Percentiles rank a stretch among this genome's conserved stretches.
These are phyloP conservation scores for Pichia cactophila DNA, from an alignment of 1,139 yeast genomes.

Conservation along the genomic window DNA sequence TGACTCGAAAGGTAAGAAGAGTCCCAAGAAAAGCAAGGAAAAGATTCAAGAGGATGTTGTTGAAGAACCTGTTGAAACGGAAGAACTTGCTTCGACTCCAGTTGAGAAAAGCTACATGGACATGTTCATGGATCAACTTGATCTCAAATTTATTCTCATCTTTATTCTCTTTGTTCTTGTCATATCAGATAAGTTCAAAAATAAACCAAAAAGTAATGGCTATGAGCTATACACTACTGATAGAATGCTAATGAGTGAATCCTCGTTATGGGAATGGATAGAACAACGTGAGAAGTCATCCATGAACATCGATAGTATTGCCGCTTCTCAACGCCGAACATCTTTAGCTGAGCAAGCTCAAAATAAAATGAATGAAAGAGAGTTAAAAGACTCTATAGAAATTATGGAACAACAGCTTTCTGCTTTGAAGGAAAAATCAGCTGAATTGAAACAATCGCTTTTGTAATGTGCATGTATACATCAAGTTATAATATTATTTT, in stretches of 20 bases:
- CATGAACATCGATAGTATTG: slow-evolving; percentile 3
- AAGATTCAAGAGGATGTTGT: slow-evolving; percentile 7
- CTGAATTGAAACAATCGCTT: not conserved
- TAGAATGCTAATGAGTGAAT: slow-evolving; percentile 45
- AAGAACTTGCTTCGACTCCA: slow-evolving; percentile 11
- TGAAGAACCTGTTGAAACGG: slow-evolving; percentile 8
- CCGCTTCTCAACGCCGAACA: not conserved
- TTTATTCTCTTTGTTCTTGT: slow-evolving; percentile 16
- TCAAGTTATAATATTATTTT: too few relatives aligned
- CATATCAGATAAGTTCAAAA: slow-evolving; percentile 16
- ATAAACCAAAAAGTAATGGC: slow-evolving; percentile 13
- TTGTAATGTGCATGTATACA: not conserved
- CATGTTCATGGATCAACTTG: slow-evolving; percentile 16
- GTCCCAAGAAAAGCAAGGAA: slow-evolving; percentile 8
- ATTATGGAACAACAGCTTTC: slow-evolving; percentile 21
- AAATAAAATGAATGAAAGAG: slow-evolving; percentile 15
- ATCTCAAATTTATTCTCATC: slow-evolving; percentile 18
- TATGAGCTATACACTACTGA: slow-evolving; percentile 25
- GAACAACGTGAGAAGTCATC: slow-evolving; percentile 35
- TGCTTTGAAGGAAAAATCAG: slow-evolving; percentile 15
- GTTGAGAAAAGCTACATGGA: slow-evolving; percentile 12
- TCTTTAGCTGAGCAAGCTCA: slow-evolving; percentile 2
- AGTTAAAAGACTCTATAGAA: slow-evolving; percentile 21
- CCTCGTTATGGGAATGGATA: slow-evolving; percentile 77
- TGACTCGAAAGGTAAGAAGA: slow-evolving; percentile 3